phyloP scores from a whole-genome alignment of 495 filamentous ascomycete species.

The Penicillium argentinense region DNA sequence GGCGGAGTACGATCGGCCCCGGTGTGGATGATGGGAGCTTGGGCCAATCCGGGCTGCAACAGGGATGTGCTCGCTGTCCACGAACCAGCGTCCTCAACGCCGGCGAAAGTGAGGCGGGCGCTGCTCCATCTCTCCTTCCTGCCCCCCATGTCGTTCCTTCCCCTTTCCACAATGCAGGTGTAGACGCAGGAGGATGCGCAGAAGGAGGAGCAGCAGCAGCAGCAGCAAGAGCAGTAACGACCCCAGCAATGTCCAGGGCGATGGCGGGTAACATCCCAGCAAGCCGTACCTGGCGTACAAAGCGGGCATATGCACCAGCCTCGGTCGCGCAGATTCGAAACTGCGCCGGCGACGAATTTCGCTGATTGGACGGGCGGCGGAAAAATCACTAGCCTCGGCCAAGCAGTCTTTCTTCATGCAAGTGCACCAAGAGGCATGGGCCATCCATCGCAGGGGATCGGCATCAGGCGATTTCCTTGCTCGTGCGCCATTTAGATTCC shows the following conservation, averaged over 20 bases:
- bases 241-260: too few species aligned
- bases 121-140: slow-evolving; percentile 2
- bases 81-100: slow-evolving; percentile 1
- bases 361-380: slow-evolving; percentile 33
- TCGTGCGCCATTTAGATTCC: slow-evolving; percentile 15
- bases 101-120: slow-evolving; percentile 8
- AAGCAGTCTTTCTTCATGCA: slow-evolving; percentile 26
- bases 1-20: slow-evolving; percentile 31
- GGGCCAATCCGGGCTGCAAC: slow-evolving; percentile 29
- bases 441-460: slow-evolving; percentile 30
- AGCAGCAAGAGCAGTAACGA: too few species aligned
- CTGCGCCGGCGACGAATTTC: slow-evolving; percentile 31
- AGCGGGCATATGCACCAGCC: slow-evolving; percentile 29
- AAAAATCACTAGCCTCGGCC: slow-evolving; percentile 25
- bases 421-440: slow-evolving; percentile 27
- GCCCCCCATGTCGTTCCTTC: neutral
- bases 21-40: slow-evolving; percentile 33
- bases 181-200: neutral
- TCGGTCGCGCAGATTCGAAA: slow-evolving; percentile 33
- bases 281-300: slow-evolving; percentile 28
- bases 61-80: slow-evolving; percentile 16
- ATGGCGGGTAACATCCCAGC: slow-evolving; percentile 21
- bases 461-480: slow-evolving; percentile 26
- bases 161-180: neutral
- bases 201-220: too few species aligned